Conservation (phyloP, 768 basidiomycete genomes). For the Candolleomyces aberdarensis region DNA sequence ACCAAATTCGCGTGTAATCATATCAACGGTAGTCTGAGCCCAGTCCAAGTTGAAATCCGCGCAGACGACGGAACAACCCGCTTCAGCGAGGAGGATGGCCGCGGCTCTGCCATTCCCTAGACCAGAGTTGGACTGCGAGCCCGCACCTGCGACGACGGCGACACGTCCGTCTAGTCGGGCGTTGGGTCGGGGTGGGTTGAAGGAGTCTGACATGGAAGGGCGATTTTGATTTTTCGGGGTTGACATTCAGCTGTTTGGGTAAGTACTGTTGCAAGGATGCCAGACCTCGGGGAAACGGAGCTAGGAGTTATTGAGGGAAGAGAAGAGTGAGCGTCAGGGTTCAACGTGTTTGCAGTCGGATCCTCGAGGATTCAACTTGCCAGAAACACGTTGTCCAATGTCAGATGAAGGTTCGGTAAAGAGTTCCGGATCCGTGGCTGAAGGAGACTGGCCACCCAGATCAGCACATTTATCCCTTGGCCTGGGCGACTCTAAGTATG, state of each 20-base stretch:
- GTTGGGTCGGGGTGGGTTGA: conserved; percentile 29
- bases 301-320: too few species aligned
- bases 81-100: conserved; percentile 39
- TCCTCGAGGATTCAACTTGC: too few species aligned
- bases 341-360: too few species aligned
- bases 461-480: too few species aligned
- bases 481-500: too few species aligned
- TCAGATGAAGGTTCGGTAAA: too few species aligned
- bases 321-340: too few species aligned
- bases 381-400: too few species aligned
- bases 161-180: conserved; percentile 29
- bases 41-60: conserved; percentile 33
- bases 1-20: conserved; percentile 37
- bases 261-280: background rate
- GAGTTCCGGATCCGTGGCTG: too few species aligned
- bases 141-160: conserved; percentile 42
- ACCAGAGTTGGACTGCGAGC: conserved; percentile 31
- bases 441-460: too few species aligned
- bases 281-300: too few species aligned
- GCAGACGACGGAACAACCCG: conserved; percentile 35
- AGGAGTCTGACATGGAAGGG: background rate
- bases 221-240: too few species aligned
- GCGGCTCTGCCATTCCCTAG: conserved; percentile 43
- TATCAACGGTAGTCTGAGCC: conserved; percentile 34
- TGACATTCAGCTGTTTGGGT: background rate